Evolutionary conservation across 2,329 filamentous ascomycete genomes (phyloP).

Genomic region (Colletotrichum viniferum): DNA sequence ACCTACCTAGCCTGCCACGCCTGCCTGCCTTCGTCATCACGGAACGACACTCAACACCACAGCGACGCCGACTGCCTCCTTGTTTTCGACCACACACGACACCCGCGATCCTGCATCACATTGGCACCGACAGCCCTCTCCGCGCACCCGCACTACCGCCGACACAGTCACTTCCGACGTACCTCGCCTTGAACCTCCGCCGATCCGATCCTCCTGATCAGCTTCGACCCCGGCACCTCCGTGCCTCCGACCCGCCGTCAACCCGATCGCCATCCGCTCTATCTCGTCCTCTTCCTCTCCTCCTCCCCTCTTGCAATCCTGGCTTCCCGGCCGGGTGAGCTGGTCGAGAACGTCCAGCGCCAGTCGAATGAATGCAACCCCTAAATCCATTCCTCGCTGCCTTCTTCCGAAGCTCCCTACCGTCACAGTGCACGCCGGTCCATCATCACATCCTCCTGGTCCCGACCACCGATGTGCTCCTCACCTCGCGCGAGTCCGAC

Average conservation of each 20-base stretch:
- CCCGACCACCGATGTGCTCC: conserved; percentile 88
- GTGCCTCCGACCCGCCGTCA: not conserved
- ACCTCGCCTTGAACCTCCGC: not conserved
- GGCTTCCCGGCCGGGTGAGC: conserved; percentile 21
- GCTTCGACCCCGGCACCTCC: conserved; percentile 3
- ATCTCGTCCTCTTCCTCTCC: not conserved
- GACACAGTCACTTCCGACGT: not conserved
- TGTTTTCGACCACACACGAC: not conserved
- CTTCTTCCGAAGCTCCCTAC: conserved; percentile 97
- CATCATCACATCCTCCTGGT: conserved; percentile 95
- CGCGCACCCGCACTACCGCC: not conserved
- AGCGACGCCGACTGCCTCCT: not conserved
- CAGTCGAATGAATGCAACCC: conserved; percentile 74
- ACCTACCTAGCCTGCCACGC: not conserved
- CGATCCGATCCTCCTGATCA: not conserved
- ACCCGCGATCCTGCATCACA: not conserved
- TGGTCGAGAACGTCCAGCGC: conserved; percentile 20
- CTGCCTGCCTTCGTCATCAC: not conserved
- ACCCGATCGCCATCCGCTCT: not conserved
- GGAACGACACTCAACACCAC: not conserved
- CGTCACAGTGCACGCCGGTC: conserved; percentile 87
- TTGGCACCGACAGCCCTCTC: not conserved
- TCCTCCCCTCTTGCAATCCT: conserved; percentile 14
- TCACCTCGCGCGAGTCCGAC: conserved; percentile 87
- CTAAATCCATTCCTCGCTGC: conserved; percentile 98